Conservation (phyloP, 495 filamentous ascomycete species). For the Amniculicola lignicola region DNA sequence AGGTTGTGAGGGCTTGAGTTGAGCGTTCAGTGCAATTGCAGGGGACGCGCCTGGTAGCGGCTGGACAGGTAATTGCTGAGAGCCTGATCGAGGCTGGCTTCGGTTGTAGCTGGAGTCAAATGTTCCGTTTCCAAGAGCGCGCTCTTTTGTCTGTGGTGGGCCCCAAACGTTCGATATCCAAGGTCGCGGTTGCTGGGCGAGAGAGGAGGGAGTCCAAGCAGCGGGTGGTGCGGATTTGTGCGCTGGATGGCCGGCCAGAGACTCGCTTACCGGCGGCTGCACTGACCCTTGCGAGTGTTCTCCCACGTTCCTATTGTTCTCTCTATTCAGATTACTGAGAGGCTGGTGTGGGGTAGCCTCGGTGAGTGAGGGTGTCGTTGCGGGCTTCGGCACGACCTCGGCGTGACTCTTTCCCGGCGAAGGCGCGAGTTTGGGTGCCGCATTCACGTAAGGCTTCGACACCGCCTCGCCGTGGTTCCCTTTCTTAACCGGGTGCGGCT, state of each 20-base stretch:
- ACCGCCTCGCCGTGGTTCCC: neutral
- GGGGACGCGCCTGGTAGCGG: conserved; percentile 17
- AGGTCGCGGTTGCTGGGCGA: conserved; percentile 15
- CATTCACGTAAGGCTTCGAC: neutral
- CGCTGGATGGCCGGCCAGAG: neutral
- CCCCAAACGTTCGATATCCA: conserved; percentile 40
- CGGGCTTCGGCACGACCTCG: conserved; percentile 22
- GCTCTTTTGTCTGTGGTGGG: conserved; percentile 32
- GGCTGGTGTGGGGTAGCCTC: neutral
- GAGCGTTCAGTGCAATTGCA: neutral
- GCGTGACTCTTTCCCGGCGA: conserved; percentile 30
- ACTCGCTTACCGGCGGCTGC: neutral
- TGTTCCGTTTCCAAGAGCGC: conserved; percentile 44
- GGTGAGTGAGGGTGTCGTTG: conserved; percentile 7
- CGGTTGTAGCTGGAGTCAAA: conserved; percentile 38
- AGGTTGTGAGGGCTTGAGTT: conserved; percentile 6
- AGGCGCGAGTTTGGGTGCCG: conserved; percentile 17
- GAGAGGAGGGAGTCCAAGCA: conserved; percentile 12
- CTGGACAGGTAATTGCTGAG: conserved; percentile 23
- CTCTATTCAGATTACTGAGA: conserved; percentile 9
- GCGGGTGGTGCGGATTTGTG: conserved; percentile 4
- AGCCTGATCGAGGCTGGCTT: conserved; percentile 20
- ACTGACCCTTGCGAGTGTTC: conserved; percentile 8
- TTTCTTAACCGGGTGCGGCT: conserved; percentile 35
- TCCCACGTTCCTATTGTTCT: conserved; percentile 3